A percentile compares a stretch with the other conserved stretches of the same genome.
These are phyloP conservation scores for Carex arenaria DNA, from an alignment of 202 grass and related monocot species.

Conservation along the genomic window DNA sequence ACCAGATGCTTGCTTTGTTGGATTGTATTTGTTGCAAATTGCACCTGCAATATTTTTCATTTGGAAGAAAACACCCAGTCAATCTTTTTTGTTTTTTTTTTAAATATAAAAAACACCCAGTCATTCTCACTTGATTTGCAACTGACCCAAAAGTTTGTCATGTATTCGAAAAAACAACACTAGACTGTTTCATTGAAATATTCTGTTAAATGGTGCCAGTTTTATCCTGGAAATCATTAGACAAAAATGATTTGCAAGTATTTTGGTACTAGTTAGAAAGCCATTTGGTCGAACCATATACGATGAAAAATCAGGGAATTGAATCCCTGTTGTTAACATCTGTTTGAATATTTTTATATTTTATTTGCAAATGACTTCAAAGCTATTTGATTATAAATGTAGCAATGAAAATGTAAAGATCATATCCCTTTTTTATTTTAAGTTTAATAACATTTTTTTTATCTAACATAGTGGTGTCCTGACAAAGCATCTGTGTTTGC, in stretches of 20 bases:
- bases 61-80: not conserved
- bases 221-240: no score
- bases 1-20: not conserved
- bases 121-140: not conserved
- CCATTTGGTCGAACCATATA: no score
- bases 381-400: not conserved
- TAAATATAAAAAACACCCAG: not conserved
- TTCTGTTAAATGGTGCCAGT: not conserved
- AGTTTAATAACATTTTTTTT: no score
- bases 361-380: not conserved
- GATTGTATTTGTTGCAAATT: not conserved
- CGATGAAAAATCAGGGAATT: not conserved
- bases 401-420: no score
- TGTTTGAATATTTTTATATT: not conserved
- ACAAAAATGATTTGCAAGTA: no score
- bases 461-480: constrained; percentile 67
- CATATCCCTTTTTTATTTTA: not conserved
- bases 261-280: no score
- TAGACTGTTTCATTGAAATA: not conserved
- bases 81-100: no score
- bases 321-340: not conserved
- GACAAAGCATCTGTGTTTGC: constrained; percentile 93
- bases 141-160: not conserved
- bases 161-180: not conserved
- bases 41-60: not conserved